These are phyloP conservation scores for Solanum verrucosum DNA, from an alignment of 257 asterid genomes.

Conservation along the genomic window DNA sequence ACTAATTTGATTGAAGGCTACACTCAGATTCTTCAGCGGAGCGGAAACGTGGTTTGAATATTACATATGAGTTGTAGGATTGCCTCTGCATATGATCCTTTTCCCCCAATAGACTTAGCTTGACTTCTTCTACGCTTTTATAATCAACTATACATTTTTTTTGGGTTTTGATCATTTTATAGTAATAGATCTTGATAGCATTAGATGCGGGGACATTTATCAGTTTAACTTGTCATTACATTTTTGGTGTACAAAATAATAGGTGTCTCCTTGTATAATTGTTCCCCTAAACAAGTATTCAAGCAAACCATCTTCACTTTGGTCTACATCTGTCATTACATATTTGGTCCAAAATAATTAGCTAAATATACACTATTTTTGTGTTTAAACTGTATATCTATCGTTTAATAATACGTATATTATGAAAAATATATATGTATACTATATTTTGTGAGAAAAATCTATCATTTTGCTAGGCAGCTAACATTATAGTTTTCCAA, in stretches of 20 bases:
- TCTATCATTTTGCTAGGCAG: background rate
- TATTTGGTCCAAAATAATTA: background rate
- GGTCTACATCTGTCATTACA: background rate
- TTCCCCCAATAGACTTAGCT: background rate
- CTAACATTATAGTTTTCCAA: background rate
- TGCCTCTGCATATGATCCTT: background rate
- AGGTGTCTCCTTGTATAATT: background rate
- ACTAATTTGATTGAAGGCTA: background rate
- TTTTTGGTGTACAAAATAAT: conserved; percentile 3
- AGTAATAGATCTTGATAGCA: background rate
- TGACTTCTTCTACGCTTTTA: background rate
- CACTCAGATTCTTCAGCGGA: background rate
- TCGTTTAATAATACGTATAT: background rate
- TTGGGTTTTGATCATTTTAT: background rate
- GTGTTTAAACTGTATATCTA: background rate
- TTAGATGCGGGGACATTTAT: background rate
- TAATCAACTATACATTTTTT: background rate
- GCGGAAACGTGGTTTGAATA: background rate
- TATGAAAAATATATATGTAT: background rate
- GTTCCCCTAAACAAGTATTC: background rate
- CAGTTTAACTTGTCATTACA: background rate
- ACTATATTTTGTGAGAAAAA: background rate
- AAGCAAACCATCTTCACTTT: background rate
- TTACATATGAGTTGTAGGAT: background rate
- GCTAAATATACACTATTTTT: background rate